Percentiles rank a stretch among this genome's conserved stretches.
phyloP scores from a whole-genome alignment of 345 rosid species.

The Bruguiera sexangula region DNA sequence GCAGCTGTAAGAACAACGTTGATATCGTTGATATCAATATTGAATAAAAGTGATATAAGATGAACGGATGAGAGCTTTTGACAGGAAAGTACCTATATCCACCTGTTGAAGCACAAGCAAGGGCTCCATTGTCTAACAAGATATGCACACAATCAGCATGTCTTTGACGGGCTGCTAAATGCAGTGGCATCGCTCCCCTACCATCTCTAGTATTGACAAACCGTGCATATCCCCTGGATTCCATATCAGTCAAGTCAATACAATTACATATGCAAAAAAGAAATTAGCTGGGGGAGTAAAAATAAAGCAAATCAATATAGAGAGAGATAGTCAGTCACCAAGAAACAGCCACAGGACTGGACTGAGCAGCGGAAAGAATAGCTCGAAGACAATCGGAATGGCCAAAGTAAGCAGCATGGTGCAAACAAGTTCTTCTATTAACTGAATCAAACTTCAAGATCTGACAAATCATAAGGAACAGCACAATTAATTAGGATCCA shows the following conservation, averaged over 20 bases:
- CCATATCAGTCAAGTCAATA: neutral
- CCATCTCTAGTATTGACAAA: conserved; percentile 94
- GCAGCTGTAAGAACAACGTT: conserved; percentile 40
- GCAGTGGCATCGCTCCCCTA: conserved; percentile 92
- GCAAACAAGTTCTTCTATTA: conserved; percentile 92
- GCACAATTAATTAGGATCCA: conserved; percentile 8
- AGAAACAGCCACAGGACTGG: conserved; percentile 79
- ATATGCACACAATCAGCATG: conserved; percentile 84
- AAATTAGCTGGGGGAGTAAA: neutral
- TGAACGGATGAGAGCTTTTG: neutral
- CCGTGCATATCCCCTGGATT: conserved; percentile 80
- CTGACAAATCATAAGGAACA: conserved; percentile 37
- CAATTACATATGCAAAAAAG: neutral
- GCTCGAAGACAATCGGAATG: conserved; percentile 76
- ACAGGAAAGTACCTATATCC: conserved; percentile 69
- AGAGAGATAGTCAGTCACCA: conserved; percentile 43
- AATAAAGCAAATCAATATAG: conserved; percentile 4
- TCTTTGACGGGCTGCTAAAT: conserved; percentile 87
- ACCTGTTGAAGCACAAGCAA: conserved; percentile 91
- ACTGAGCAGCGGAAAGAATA: conserved; percentile 77
- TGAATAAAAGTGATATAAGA: neutral
- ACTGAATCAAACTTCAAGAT: conserved; percentile 89
- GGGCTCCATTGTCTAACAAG: conserved; percentile 79
- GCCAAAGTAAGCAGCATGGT: conserved; percentile 94
- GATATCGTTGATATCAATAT: conserved; percentile 8